Base-by-base conservation (phyloP, 371 early-diverging fungal species). In the Rozella allomycis region DNA sequence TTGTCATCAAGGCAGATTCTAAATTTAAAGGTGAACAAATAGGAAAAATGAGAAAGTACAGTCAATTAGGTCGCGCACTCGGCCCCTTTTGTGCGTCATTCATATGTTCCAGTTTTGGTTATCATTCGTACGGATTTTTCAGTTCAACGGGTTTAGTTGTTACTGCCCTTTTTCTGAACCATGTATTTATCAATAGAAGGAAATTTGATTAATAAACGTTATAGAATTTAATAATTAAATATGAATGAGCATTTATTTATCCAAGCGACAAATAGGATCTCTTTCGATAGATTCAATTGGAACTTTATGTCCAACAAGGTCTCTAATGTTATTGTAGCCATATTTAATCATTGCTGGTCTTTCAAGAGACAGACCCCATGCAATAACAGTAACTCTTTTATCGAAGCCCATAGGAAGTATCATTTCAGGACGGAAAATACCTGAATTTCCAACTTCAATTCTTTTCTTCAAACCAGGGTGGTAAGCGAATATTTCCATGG, bases 351-450 rank as follows among this genome's bases (percentile, higher is more conserved):
- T 99, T 4, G 98, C 93, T 20, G 98, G 98, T 27, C 99, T 74
- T 67, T 99, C 99, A 43, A 97, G 64, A 40, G 85, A 82, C 34
- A 99, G 66, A 49, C 99, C 99, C 88, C 94, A 99, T 14, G 90
- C 99, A 54, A 96, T 85, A 23, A 97, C 98, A 35, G 78, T 70
- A 8, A 97, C 87, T 63, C 88, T 88, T 25, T 81, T 76, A 31
- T 84, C 84, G 37, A 96, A 68, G 9, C 98, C 98, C 55, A 99
- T 68, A 23, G 99, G 87, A 17, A 69, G 59, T 47, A 98, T 67
- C 91, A 99, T 88, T 59, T 99, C 99, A 3, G 99, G 99, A 29
- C 99, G 76, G 80, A 99, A 99, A 77, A 98, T 85, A 40, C 99
- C 99, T 13, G 85, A 84, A 73, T 99, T 99, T 35, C 98, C 99